Conservation (phyloP, 768 basidiomycete genomes). For the Tulasnella sp. region DNA sequence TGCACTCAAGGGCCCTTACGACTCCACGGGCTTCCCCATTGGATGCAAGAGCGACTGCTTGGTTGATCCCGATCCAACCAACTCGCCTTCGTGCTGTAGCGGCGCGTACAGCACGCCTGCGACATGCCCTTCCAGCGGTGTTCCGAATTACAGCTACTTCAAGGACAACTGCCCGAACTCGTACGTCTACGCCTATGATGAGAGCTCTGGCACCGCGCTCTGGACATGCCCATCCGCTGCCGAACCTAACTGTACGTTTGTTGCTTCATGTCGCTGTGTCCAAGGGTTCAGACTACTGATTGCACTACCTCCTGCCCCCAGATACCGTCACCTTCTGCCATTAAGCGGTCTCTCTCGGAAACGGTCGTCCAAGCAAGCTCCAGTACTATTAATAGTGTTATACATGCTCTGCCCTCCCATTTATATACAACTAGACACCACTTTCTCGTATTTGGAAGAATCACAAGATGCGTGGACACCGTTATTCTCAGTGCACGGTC, state of each 20-base stretch:
- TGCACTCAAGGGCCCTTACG: slow-evolving; percentile 2
- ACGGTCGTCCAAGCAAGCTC: too few species aligned
- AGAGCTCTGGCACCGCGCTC: slow-evolving; percentile 19
- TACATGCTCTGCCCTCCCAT: too few species aligned
- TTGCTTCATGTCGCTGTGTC: not conserved
- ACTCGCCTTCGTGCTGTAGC: slow-evolving; percentile 21
- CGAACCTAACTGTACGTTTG: slow-evolving; percentile 15
- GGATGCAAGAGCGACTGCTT: slow-evolving; percentile 23
- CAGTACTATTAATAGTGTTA: too few species aligned
- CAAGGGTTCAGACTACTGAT: not conserved
- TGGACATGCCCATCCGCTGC: slow-evolving; percentile 4
- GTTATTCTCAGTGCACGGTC: too few species aligned
- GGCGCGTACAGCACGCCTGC: slow-evolving; percentile 19
- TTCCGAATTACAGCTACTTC: slow-evolving; percentile 19
- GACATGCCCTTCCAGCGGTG: slow-evolving; percentile 20
- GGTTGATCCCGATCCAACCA: slow-evolving; percentile 19
- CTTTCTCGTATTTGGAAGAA: too few species aligned
- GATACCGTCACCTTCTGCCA: slow-evolving; percentile 19
- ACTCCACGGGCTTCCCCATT: slow-evolving; percentile 19
- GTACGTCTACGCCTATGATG: slow-evolving; percentile 19
- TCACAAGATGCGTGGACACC: too few species aligned
- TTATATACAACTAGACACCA: too few species aligned
- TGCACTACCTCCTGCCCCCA: not conserved
- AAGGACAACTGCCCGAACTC: slow-evolving; percentile 16
- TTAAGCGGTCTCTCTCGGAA: too few species aligned